A percentile compares a stretch with the other conserved stretches of the same genome.
These are phyloP conservation scores for Rhodotorula diobovata DNA, from an alignment of 768 basidiomycete genomes.

Conservation along the genomic window DNA sequence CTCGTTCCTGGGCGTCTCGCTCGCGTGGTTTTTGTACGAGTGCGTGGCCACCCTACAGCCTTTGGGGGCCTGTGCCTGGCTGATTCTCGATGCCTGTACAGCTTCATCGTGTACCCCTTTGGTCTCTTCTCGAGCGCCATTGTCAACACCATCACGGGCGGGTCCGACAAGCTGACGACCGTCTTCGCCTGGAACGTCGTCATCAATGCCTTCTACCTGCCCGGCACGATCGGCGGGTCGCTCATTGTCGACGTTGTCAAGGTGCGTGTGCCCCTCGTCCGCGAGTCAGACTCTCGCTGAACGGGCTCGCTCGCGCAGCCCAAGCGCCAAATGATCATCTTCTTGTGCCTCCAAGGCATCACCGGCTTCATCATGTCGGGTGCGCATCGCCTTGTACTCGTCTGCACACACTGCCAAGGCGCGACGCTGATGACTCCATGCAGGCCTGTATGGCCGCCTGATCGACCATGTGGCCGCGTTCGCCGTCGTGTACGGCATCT, in stretches of 20 bases:
- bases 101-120: conserved; percentile 39
- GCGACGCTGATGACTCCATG: conserved; percentile 76
- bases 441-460: conserved; percentile 61
- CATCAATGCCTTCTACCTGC: conserved; percentile 52
- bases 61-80: background rate
- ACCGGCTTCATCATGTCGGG: conserved; percentile 83
- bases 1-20: conserved; percentile 62
- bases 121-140: background rate
- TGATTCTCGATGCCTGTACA: conserved; percentile 40
- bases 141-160: conserved; percentile 34
- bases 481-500: conserved; percentile 77
- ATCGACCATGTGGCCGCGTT: conserved; percentile 44
- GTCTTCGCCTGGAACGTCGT: conserved; percentile 45
- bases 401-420: conserved; percentile 33
- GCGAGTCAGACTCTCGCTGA: conserved; percentile 49
- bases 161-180: conserved; percentile 19
- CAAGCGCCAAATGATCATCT: conserved; percentile 25
- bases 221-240: conserved; percentile 39
- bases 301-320: background rate
- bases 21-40: conserved; percentile 60
- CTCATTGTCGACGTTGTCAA: conserved; percentile 57
- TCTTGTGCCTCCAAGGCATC: conserved; percentile 30
- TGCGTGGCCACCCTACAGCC: background rate
- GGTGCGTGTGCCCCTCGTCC: conserved; percentile 47
- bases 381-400: background rate